Percentiles rank a stretch among this genome's conserved stretches.
Evolutionary conservation across 1,284 basidiomycete species (phyloP).

Genomic region (Sanghuangporus weigelae): DNA sequence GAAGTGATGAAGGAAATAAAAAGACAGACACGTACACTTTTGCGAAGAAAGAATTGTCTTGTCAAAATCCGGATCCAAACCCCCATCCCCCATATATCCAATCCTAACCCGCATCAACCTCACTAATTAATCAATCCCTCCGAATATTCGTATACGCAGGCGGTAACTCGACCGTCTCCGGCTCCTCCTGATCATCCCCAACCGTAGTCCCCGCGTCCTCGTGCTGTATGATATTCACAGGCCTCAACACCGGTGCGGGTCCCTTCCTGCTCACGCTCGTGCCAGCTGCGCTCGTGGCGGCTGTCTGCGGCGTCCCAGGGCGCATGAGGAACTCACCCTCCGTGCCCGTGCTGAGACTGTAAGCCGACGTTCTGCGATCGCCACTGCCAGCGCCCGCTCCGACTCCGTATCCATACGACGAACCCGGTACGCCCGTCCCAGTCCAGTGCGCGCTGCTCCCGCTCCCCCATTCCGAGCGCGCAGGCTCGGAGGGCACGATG

Average conservation of each 20-base stretch:
- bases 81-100: not conserved
- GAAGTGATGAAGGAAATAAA: not conserved
- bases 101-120: not conserved
- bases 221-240: constrained; percentile 77
- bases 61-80: not conserved
- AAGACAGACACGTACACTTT: not conserved
- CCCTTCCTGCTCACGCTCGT: constrained; percentile 34
- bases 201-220: constrained; percentile 65
- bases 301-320: constrained; percentile 34
- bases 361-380: constrained; percentile 1
- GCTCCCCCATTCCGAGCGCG: constrained; percentile 7
- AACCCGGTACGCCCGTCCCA: not conserved
- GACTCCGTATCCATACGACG: constrained; percentile 11
- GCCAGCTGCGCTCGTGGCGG: constrained; percentile 23
- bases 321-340: constrained; percentile 31
- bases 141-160: constrained; percentile 68
- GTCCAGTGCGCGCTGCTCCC: not conserved
- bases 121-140: not conserved
- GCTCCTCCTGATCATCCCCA: constrained; percentile 31
- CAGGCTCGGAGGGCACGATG: constrained; percentile 13
- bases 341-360: constrained; percentile 9
- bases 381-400: not conserved
- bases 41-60: no score
- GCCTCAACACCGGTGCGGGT: constrained; percentile 44
- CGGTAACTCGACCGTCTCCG: constrained; percentile 73